These are phyloP conservation scores for Synchytrium microbalum DNA, from an alignment of 371 early-diverging fungal genomes.

Conservation along the genomic window DNA sequence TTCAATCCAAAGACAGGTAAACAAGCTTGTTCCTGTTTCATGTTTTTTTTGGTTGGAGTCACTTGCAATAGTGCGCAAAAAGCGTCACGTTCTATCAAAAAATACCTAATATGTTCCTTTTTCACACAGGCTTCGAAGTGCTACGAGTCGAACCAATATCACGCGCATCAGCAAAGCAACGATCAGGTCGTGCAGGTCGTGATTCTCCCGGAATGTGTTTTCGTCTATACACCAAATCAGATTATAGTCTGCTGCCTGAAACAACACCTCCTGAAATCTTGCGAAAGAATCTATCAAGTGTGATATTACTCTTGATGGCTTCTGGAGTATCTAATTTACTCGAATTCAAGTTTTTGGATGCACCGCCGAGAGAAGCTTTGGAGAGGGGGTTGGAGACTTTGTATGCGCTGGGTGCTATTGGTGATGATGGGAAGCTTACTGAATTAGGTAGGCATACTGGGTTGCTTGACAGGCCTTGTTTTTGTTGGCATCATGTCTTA, in stretches of 20 bases:
- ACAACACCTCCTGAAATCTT: constrained; percentile 92
- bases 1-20: constrained; percentile 34
- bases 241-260: constrained; percentile 70
- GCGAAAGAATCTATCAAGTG: constrained; percentile 77
- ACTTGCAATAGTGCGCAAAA: too few relatives aligned
- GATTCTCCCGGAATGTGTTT: constrained; percentile 80
- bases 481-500: too few relatives aligned
- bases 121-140: too few relatives aligned
- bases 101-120: too few relatives aligned
- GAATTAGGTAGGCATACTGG: constrained; percentile 69
- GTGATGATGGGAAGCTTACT: constrained; percentile 72
- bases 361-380: constrained; percentile 63
- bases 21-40: too few relatives aligned
- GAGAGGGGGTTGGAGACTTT: constrained; percentile 67
- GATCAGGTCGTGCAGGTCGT: constrained; percentile 83
- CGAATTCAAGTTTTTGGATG: constrained; percentile 94
- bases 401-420: constrained; percentile 82
- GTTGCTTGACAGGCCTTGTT: not conserved
- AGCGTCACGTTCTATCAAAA: too few relatives aligned
- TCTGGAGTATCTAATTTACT: constrained; percentile 82
- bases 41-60: too few relatives aligned
- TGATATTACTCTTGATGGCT: constrained; percentile 79
- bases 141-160: constrained; percentile 54
- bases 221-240: constrained; percentile 87
- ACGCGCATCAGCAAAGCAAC: constrained; percentile 67